Percentiles rank a stretch among this genome's conserved stretches.
Conservation (phyloP, 2,329 filamentous ascomycete species). For the Westerdykella aurantiaca region DNA sequence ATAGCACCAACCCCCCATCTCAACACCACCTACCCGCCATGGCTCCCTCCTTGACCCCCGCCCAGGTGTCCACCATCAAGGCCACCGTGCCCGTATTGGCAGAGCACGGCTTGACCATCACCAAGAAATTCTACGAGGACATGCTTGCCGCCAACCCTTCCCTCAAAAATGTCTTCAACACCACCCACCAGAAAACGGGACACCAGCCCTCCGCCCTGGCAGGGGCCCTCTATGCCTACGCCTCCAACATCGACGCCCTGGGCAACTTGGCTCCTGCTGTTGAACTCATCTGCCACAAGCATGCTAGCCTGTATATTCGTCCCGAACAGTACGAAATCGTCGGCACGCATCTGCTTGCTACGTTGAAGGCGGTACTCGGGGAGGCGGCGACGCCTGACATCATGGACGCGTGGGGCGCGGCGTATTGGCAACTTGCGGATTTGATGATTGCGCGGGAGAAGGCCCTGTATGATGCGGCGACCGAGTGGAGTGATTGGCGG, state of each 20-base stretch:
- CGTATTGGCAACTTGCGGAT: slow-evolving; percentile 67
- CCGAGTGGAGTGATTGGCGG: slow-evolving; percentile 62
- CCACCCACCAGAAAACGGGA: slow-evolving; percentile 61
- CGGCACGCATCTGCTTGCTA: slow-evolving; percentile 61
- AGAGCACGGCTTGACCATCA: slow-evolving; percentile 63
- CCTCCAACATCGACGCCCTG: slow-evolving; percentile 64
- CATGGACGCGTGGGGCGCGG: slow-evolving; percentile 62
- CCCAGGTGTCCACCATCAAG: slow-evolving; percentile 61
- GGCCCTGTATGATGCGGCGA: slow-evolving; percentile 56
- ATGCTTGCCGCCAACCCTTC: slow-evolving; percentile 61
- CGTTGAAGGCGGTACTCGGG: slow-evolving; percentile 63
- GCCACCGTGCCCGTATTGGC: slow-evolving; percentile 64
- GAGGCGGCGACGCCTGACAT: slow-evolving; percentile 60
- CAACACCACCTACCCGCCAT: slow-evolving; percentile 8
- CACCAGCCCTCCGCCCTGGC: slow-evolving; percentile 67
- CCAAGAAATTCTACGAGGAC: slow-evolving; percentile 65
- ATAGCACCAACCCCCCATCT: too few species aligned
- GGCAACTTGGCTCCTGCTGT: slow-evolving; percentile 51
- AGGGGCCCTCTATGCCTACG: slow-evolving; percentile 63
- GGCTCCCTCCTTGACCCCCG: slow-evolving; percentile 48
- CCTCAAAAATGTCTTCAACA: slow-evolving; percentile 66
- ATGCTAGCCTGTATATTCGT: slow-evolving; percentile 62
- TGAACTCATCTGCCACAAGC: slow-evolving; percentile 71
- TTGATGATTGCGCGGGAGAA: slow-evolving; percentile 64
- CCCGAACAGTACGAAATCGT: slow-evolving; percentile 67